phyloP scores from a whole-genome alignment of 176 grass and related monocot species.

The Musa acuminata region DNA sequence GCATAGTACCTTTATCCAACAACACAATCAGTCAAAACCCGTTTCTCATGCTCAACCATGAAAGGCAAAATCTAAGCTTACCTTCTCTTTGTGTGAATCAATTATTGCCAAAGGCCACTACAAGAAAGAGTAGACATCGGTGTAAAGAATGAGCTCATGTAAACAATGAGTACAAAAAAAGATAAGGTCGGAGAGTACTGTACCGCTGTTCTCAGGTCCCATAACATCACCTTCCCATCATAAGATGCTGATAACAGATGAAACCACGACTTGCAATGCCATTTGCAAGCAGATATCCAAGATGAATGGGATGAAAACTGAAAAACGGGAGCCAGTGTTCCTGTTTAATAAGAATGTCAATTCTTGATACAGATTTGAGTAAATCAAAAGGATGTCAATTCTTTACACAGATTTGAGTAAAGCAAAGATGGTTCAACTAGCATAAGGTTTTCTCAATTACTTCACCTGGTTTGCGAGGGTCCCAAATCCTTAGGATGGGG shows the following conservation, averaged over 20 bases:
- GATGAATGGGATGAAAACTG: constrained; percentile 88
- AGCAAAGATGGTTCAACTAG: constrained; percentile 11
- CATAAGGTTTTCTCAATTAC: neutral
- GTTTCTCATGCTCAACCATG: neutral
- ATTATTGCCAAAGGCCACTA: constrained; percentile 80
- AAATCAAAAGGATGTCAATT: constrained; percentile 13
- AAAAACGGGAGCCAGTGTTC: constrained; percentile 76
- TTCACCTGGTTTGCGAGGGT: constrained; percentile 96
- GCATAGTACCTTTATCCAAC: constrained; percentile 52
- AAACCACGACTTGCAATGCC: constrained; percentile 82
- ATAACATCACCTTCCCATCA: constrained; percentile 98
- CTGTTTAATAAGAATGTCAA: constrained; percentile 34
- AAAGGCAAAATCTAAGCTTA: constrained; percentile 11
- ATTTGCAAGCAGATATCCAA: constrained; percentile 84
- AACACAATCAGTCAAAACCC: constrained; percentile 1
- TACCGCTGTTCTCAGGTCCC: constrained; percentile 98
- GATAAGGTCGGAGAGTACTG: constrained; percentile 23
- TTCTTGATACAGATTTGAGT: constrained; percentile 6
- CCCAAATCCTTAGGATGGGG: constrained; percentile 81
- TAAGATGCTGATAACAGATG: constrained; percentile 88
- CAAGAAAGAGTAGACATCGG: constrained; percentile 14
- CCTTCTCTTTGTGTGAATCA: constrained; percentile 79
- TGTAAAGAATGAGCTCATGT: neutral
- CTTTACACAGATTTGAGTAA: constrained; percentile 1
- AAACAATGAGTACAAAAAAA: neutral